These are phyloP conservation scores for Keithomyces neogunnii DNA, from an alignment of 2,329 filamentous ascomycete species.

Conservation along the genomic window DNA sequence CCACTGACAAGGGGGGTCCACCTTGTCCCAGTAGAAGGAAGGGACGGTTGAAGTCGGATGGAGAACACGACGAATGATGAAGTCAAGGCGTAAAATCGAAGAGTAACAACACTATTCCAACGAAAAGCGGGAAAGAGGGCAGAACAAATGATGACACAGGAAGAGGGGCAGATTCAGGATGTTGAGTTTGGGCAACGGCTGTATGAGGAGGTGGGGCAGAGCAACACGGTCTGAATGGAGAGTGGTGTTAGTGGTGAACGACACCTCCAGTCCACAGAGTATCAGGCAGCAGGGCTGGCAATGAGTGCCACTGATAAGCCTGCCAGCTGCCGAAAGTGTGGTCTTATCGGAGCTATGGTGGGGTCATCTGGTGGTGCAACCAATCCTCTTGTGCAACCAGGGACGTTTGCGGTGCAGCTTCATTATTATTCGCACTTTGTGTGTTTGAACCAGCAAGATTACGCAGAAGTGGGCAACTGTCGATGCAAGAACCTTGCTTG, in stretches of 20 bases:
- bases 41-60: background rate
- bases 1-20: background rate
- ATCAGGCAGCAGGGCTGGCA: slow-evolving; percentile 2
- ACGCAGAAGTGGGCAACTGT: too few relatives aligned
- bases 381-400: background rate
- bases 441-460: too few relatives aligned
- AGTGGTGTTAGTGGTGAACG: background rate
- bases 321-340: background rate
- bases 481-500: too few relatives aligned
- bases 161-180: slow-evolving; percentile 3
- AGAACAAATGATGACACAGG: background rate
- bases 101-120: background rate
- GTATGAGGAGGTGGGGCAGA: slow-evolving; percentile 5
- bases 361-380: background rate
- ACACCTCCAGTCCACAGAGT: background rate
- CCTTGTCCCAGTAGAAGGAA: background rate
- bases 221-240: background rate
- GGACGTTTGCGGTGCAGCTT: too few relatives aligned
- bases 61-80: background rate
- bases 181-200: background rate
- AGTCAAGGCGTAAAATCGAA: background rate
- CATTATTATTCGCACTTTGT: too few relatives aligned
- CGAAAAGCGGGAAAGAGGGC: background rate
- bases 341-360: slow-evolving; percentile 4
- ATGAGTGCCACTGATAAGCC: slow-evolving; percentile 1